These are phyloP conservation scores for Exophiala phaeomuriformis DNA, from an alignment of 2,329 filamentous ascomycete genomes.

Conservation along the genomic window DNA sequence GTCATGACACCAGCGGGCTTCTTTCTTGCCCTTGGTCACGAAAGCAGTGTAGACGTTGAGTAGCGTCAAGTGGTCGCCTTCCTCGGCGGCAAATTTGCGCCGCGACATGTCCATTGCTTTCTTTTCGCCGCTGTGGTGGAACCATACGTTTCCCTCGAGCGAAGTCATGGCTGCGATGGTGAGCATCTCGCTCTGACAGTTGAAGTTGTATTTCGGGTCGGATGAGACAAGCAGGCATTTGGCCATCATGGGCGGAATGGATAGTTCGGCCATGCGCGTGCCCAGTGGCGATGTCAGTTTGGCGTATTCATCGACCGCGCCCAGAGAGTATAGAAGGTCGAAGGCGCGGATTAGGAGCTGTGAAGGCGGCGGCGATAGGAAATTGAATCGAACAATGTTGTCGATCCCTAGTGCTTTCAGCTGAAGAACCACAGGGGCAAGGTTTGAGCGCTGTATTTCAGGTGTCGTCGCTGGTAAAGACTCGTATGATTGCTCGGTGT, in stretches of 20 bases:
- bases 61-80: slow-evolving; percentile 88
- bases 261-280: slow-evolving; percentile 82
- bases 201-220: slow-evolving; percentile 66
- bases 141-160: slow-evolving; percentile 73
- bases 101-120: slow-evolving; percentile 66
- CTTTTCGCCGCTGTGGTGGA: slow-evolving; percentile 69
- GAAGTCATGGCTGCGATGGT: slow-evolving; percentile 93
- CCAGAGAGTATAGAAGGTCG: slow-evolving; percentile 78
- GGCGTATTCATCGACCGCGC: slow-evolving; percentile 80
- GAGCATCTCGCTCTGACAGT: slow-evolving; percentile 76
- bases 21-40: slow-evolving; percentile 71
- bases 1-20: slow-evolving; percentile 77
- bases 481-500: slow-evolving; percentile 67
- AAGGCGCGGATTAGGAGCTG: slow-evolving; percentile 78
- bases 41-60: slow-evolving; percentile 93
- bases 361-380: slow-evolving; percentile 75
- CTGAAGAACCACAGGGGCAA: slow-evolving; percentile 81
- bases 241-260: slow-evolving; percentile 91
- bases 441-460: slow-evolving; percentile 85
- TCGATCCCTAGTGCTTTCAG: slow-evolving; percentile 93
- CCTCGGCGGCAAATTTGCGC: slow-evolving; percentile 79
- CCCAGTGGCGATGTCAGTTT: slow-evolving; percentile 87
- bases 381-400: slow-evolving; percentile 86
- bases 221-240: slow-evolving; percentile 64
- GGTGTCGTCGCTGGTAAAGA: slow-evolving; percentile 64